phyloP scores from a whole-genome alignment of 495 filamentous ascomycete species.

The Annulohypoxylon bovei region DNA sequence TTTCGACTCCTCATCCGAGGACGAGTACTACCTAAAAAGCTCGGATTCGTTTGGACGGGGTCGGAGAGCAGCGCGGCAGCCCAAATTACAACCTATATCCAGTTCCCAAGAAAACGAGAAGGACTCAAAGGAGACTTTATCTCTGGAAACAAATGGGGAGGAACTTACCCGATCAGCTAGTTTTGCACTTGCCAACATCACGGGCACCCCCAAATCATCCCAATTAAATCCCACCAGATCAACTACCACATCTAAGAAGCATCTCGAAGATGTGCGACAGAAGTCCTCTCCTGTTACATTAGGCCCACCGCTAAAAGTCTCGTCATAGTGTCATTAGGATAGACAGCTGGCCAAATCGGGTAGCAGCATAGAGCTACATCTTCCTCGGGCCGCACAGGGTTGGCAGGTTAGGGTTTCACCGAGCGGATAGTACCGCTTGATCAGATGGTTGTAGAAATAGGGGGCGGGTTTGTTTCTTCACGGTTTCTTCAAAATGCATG shows the following conservation, averaged over 20 bases:
- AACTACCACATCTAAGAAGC: background rate
- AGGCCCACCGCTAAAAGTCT: conserved; percentile 16
- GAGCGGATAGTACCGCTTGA: conserved; percentile 14
- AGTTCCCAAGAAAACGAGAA: conserved; percentile 39
- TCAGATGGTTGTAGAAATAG: conserved; percentile 30
- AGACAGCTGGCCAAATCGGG: conserved; percentile 19
- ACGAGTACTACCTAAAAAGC: conserved; percentile 28
- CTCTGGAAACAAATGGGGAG: conserved; percentile 5
- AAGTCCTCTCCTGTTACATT: background rate
- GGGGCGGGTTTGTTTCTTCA: conserved; percentile 9
- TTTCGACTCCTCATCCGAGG: conserved; percentile 37
- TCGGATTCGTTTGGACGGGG: conserved; percentile 39
- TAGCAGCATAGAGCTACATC: conserved; percentile 9
- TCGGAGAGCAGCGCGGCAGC: conserved; percentile 29
- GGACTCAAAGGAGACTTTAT: conserved; percentile 32
- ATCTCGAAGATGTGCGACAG: background rate
- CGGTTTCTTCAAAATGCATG: conserved; percentile 36
- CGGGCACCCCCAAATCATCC: conserved; percentile 12
- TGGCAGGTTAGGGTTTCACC: conserved; percentile 7
- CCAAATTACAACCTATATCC: conserved; percentile 34
- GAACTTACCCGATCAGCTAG: conserved; percentile 28
- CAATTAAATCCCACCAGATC: background rate
- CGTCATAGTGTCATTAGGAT: conserved; percentile 23
- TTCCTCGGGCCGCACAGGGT: background rate
- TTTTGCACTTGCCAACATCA: conserved; percentile 27